Base-by-base conservation (phyloP, 164 flowering plant species). In the Chimonanthus salicifolius region DNA sequence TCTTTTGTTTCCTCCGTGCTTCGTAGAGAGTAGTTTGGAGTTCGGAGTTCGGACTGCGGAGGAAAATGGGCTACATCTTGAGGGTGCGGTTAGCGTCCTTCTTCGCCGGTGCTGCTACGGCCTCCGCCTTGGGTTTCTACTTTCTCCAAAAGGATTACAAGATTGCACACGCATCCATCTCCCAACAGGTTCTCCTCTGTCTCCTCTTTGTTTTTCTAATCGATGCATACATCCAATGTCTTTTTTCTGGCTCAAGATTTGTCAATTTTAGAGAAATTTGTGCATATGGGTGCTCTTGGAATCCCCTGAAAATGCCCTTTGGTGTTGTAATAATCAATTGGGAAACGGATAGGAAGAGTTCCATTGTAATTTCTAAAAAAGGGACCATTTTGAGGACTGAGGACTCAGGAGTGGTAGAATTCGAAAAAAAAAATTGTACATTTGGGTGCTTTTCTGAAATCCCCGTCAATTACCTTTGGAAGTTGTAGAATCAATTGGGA, bases 51-150 rank as follows among this genome's bases (percentile, higher is more conserved):
- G 60, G n/a, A n/a, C n/a, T 54, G n/a, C 4, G 16, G 45, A 18
- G 7, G 18, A 62, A 72, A 74, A 76, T 91, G 97, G 92, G 94
- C 7, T 89, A 83, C 83, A 85, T 88, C 15, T 68, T 87, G 75
- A 80, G 92, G 71, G 92, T 90, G 81, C n/a, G 91, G 74, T 62
- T 89, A 67, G 88, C 92, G 11, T 88, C 97, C n/a, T 90, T 91
- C 85, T 91, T 89, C 80, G 82, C 85, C 3, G 94, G 97, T 4
- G 92, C 88, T 9, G 91, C 94, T 11, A 77, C 82, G 62, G 91
- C 94, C 48, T 88, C 94, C 8, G 75, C 79, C 21, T 75, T 75
- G 8, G 94, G 92, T 33, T 63, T 88, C 5, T 91, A 85, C 74
- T 7, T 86, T 68, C 92, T 91, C 67, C 87, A 85, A 75, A 77